phyloP scores from a whole-genome alignment of 2,329 filamentous ascomycete genomes.

The Phaeophleospora eucalypticola region DNA sequence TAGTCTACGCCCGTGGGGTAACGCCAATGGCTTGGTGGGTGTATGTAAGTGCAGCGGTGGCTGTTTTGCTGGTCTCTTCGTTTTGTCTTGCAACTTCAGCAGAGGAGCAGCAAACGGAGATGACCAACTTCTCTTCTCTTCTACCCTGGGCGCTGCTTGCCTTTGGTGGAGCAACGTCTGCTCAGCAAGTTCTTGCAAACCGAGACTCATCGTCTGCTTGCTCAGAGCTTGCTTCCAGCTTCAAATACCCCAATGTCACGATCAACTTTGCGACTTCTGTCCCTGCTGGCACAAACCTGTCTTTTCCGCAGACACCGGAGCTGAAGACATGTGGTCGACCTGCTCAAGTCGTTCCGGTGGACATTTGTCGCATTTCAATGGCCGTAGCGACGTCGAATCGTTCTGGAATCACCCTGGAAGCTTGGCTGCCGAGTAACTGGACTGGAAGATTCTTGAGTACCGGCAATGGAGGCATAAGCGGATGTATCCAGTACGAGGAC shows the following conservation, averaged over 20 bases:
- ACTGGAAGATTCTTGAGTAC: conserved; percentile 38
- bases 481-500: conserved; percentile 37
- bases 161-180: no score
- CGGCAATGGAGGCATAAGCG: conserved; percentile 41
- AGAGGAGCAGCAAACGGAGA: no score
- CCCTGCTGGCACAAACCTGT: conserved; percentile 28
- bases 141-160: no score
- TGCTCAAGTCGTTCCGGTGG: conserved; percentile 32
- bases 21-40: no score
- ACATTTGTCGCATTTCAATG: conserved; percentile 41
- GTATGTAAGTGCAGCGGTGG: no score
- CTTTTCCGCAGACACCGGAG: conserved; percentile 30
- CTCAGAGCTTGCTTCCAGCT: conserved; percentile 3
- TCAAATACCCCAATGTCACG: conserved; percentile 23
- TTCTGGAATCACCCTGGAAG: conserved; percentile 42
- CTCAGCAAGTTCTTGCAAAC: not conserved
- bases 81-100: no score
- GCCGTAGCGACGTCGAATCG: conserved; percentile 38
- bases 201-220: not conserved
- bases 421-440: conserved; percentile 43
- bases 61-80: no score
- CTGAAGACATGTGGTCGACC: conserved; percentile 37
- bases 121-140: no score
- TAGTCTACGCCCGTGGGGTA: no score
- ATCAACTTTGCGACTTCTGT: conserved; percentile 26